phyloP scores from a whole-genome alignment of 371 early-diverging fungal genomes.

The Actinomortierella ambigua region DNA sequence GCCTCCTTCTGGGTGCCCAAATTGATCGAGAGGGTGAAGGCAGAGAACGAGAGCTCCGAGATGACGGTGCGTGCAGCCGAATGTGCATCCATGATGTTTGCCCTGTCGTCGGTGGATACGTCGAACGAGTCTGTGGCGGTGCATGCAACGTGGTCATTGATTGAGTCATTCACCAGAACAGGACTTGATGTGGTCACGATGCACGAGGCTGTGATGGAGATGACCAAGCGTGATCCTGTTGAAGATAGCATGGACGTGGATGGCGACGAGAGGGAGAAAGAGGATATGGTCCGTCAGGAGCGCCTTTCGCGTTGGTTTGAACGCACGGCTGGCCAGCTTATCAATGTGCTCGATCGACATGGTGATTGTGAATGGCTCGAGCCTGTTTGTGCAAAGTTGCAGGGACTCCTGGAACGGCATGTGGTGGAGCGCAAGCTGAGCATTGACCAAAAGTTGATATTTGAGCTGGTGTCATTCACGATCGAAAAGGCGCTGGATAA shows the following conservation, averaged over 20 bases:
- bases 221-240: slow-evolving; percentile 6
- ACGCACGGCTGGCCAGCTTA: slow-evolving; percentile 20
- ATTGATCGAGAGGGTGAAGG: no score
- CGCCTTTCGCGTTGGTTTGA: slow-evolving; percentile 41
- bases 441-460: slow-evolving; percentile 41
- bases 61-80: slow-evolving; percentile 19
- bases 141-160: slow-evolving; percentile 18
- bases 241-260: neutral
- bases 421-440: slow-evolving; percentile 33
- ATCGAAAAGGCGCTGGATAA: slow-evolving; percentile 45
- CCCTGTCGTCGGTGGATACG: slow-evolving; percentile 15
- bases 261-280: slow-evolving; percentile 9
- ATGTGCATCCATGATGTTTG: slow-evolving; percentile 18
- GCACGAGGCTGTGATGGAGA: slow-evolving; percentile 17
- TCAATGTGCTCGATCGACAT: slow-evolving; percentile 19
- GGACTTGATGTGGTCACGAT: slow-evolving; percentile 30
- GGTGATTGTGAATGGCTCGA: slow-evolving; percentile 45
- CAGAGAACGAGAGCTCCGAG: slow-evolving; percentile 4
- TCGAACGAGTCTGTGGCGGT: slow-evolving; percentile 20
- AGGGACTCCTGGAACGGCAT: slow-evolving; percentile 24
- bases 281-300: slow-evolving; percentile 24
- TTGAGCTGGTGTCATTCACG: slow-evolving; percentile 43
- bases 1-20: no score
- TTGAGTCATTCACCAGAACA: slow-evolving; percentile 26
- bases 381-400: slow-evolving; percentile 31